Evolutionary conservation across 2,329 filamentous ascomycete genomes (phyloP).

Genomic region (Trichophyton simii): DNA sequence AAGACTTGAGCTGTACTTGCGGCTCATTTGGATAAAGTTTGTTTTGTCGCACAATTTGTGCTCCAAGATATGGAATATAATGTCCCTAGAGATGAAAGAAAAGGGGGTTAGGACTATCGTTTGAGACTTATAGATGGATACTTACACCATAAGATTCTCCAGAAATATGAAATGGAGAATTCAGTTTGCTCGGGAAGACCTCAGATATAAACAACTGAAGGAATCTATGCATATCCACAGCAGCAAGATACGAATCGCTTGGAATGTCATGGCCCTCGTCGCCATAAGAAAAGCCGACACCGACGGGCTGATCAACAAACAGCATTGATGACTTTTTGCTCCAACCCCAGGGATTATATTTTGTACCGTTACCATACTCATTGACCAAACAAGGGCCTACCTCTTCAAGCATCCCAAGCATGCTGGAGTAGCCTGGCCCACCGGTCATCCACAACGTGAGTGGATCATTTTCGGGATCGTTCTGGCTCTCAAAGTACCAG

Average conservation of each 20-base stretch:
- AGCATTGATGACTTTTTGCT: conserved; percentile 8
- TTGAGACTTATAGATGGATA: conserved; percentile 13
- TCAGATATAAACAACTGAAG: conserved; percentile 35
- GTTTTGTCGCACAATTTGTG: not conserved
- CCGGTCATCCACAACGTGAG: conserved; percentile 33
- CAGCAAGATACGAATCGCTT: conserved; percentile 29
- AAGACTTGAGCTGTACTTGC: conserved; percentile 24
- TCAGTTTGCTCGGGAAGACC: conserved; percentile 32
- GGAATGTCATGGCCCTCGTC: conserved; percentile 23
- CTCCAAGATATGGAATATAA: not conserved
- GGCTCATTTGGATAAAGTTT: not conserved
- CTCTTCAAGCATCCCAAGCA: conserved; percentile 28
- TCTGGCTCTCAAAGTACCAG: conserved; percentile 34
- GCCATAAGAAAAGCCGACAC: conserved; percentile 29
- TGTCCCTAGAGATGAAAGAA: not conserved
- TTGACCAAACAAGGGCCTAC: conserved; percentile 23
- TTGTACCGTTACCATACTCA: not conserved
- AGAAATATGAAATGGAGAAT: conserved; percentile 34
- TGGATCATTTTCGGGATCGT: conserved; percentile 25
- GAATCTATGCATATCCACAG: conserved; percentile 37
- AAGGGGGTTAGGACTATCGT: not conserved
- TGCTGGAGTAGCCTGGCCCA: conserved; percentile 26
- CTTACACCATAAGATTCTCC: conserved; percentile 36
- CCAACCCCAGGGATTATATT: conserved; percentile 21
- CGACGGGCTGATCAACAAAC: conserved; percentile 29